These are phyloP conservation scores for Dactylonectria macrodidyma DNA, from an alignment of 2,329 filamentous ascomycete species.

Conservation along the genomic window DNA sequence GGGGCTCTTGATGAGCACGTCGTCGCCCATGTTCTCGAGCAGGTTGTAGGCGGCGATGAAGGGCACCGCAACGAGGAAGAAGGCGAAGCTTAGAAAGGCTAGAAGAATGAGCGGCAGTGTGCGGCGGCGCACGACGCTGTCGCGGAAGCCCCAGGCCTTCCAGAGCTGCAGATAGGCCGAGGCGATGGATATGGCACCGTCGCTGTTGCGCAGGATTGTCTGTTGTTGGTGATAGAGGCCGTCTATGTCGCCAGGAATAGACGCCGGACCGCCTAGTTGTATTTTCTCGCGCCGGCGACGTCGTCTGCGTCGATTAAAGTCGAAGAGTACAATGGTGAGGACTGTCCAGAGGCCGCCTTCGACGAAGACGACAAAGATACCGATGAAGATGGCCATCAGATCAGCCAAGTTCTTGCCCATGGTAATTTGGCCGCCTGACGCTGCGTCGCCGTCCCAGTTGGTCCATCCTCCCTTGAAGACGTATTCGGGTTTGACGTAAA, in stretches of 20 bases:
- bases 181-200: background rate
- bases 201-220: constrained; percentile 8
- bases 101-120: background rate
- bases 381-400: constrained; percentile 18
- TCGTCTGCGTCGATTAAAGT: constrained; percentile 1
- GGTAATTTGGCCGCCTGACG: constrained; percentile 9
- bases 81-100: background rate
- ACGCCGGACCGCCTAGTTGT: background rate
- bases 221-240: constrained; percentile 14
- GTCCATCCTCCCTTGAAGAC: constrained; percentile 10
- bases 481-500: background rate
- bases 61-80: constrained; percentile 11
- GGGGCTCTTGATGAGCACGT: constrained; percentile 8
- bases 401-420: constrained; percentile 17
- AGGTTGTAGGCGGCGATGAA: constrained; percentile 5
- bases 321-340: constrained; percentile 2
- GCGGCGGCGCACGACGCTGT: background rate
- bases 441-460: constrained; percentile 4
- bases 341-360: constrained; percentile 10
- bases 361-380: constrained; percentile 21
- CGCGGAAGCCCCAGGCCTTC: background rate
- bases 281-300: background rate
- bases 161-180: constrained; percentile 15
- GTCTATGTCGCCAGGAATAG: background rate
- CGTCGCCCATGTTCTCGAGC: constrained; percentile 12